Base-by-base conservation (phyloP, 164 flowering plant genomes). In the Annona cherimola region DNA sequence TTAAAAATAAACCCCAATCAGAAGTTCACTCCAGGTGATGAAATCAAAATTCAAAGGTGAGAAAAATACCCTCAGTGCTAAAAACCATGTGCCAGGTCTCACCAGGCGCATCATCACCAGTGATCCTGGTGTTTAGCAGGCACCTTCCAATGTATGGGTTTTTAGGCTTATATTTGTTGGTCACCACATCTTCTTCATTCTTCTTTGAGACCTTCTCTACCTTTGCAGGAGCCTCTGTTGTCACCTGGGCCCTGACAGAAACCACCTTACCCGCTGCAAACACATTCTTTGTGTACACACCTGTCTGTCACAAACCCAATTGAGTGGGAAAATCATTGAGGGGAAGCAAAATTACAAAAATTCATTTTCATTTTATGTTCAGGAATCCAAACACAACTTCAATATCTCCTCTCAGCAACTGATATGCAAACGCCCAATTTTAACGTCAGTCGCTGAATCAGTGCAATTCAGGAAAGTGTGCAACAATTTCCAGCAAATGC, bases 11-110 rank as follows among this genome's bases (percentile, higher is more conserved):
- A 18, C 9, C 50, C 11, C 43, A 66, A 42, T 40, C 40, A 35
- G 20, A 64, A 64, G 41, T 66, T 66, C 54, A 66, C 9, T 35
- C n/a, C 19, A 66, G 44, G 57, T 66, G 69, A 62, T 9, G 65
- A 64, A 40, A 64, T 11, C n/a, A 14, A 64, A 26, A 26, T 26
- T 26, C 19, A 14, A 64, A 64, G 45, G 40, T 43, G 39, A 41
- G 68, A 62, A 11, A 3, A 68, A 50, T 77, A 95, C 99, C 99
- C 68, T 93, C 99, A 70, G 98, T 93, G 89, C 82, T 86, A 87
- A 95, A 95, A 75, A 93, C 99, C 98, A 95, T 95, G 84, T 93
- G 99, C 99, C 98, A 93, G 20, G 99, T 95, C 72, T 95, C 99
- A 55, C 99, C 99, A 6, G 99, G 99, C 18, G 99, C 98, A 81